Conservation (phyloP, 2,329 filamentous ascomycete genomes). For the Trichoderma brevicompactum region DNA sequence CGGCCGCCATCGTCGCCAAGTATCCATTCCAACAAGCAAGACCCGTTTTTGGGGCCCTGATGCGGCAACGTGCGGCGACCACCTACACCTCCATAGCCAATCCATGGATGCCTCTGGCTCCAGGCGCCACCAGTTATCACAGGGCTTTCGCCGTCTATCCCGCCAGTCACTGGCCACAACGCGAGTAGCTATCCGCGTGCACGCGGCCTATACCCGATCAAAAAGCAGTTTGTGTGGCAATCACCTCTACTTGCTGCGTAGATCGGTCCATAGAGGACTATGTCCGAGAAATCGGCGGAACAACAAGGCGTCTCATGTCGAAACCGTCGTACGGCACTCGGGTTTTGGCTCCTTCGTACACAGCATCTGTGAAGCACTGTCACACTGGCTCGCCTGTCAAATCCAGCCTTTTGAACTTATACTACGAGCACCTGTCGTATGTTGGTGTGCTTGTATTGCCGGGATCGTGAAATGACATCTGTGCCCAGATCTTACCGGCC, state of each 20-base stretch:
- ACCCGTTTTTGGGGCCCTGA: slow-evolving; percentile 13
- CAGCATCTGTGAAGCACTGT: neutral
- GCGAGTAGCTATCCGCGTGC: slow-evolving; percentile 24
- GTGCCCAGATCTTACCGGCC: slow-evolving; percentile 22
- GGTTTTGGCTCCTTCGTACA: neutral
- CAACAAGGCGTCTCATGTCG: slow-evolving; percentile 16
- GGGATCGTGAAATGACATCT: slow-evolving; percentile 15
- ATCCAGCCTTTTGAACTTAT: neutral
- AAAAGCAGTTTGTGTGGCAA: neutral
- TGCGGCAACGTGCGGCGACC: slow-evolving; percentile 22
- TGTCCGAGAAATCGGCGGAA: slow-evolving; percentile 10
- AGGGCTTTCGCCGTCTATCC: slow-evolving; percentile 20
- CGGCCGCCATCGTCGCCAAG: slow-evolving; percentile 24
- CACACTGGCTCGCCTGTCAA: slow-evolving; percentile 28
- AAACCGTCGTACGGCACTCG: slow-evolving; percentile 8
- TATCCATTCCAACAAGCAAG: slow-evolving; percentile 19
- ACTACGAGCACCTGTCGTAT: neutral
- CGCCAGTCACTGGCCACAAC: slow-evolving; percentile 24
- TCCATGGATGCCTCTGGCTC: slow-evolving; percentile 6
- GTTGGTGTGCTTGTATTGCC: neutral
- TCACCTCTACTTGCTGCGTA: slow-evolving; percentile 2
- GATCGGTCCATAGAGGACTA: neutral
- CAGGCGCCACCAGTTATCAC: slow-evolving; percentile 22
- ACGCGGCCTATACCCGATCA: slow-evolving; percentile 10
- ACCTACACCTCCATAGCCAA: neutral